phyloP scores from a whole-genome alignment of 2,329 filamentous ascomycete genomes.

The Arthrinium puccinioides region DNA sequence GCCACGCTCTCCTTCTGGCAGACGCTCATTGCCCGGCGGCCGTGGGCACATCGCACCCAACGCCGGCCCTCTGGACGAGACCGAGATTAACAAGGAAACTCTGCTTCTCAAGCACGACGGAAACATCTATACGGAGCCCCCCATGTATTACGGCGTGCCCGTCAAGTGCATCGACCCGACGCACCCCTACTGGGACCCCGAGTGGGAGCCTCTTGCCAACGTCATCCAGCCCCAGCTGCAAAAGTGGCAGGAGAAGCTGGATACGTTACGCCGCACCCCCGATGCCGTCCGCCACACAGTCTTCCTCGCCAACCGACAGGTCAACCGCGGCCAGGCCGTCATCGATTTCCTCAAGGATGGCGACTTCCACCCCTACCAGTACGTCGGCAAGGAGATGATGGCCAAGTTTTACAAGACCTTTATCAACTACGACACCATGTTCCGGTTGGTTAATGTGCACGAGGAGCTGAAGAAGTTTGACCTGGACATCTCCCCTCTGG shows the following conservation, averaged over 20 bases:
- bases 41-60: slow-evolving; percentile 15
- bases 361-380: slow-evolving; percentile 49
- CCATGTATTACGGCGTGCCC: slow-evolving; percentile 45
- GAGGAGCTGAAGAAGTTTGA: slow-evolving; percentile 46
- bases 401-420: slow-evolving; percentile 29
- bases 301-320: slow-evolving; percentile 47
- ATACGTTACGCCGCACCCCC: slow-evolving; percentile 16
- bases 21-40: slow-evolving; percentile 21
- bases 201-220: slow-evolving; percentile 40
- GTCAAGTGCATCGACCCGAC: slow-evolving; percentile 40
- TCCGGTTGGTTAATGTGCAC: slow-evolving; percentile 46
- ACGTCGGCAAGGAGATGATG: slow-evolving; percentile 45
- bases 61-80: slow-evolving; percentile 9
- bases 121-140: slow-evolving; percentile 39
- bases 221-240: slow-evolving; percentile 35
- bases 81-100: slow-evolving; percentile 37
- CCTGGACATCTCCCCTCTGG: slow-evolving; percentile 42
- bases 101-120: slow-evolving; percentile 43
- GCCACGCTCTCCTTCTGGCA: slow-evolving; percentile 17
- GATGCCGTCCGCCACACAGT: slow-evolving; percentile 29
- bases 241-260: slow-evolving; percentile 41
- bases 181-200: slow-evolving; percentile 49
- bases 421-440: slow-evolving; percentile 49
- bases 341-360: slow-evolving; percentile 43
- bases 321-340: slow-evolving; percentile 47